Base-by-base conservation (phyloP, 441 rosid species). In the Arabidopsis hybrid region DNA sequence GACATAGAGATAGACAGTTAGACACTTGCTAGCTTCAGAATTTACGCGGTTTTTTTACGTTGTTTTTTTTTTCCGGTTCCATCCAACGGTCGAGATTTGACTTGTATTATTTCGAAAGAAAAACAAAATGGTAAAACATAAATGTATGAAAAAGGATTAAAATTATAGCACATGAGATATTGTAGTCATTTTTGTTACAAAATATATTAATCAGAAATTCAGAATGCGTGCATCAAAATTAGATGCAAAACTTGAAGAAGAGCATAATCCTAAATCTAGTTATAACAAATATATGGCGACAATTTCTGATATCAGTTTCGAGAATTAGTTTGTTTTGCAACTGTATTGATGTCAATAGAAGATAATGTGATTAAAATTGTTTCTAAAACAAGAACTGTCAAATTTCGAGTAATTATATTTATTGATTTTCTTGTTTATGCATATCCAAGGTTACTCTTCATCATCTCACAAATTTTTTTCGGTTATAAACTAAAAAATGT, bases 1-100 rank as follows among this genome's bases (percentile, higher is more conserved):
- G 26, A 18, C 36, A 12, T 34, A 49, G 18, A 29, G 38, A 9
- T 2, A 4, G 12, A 26, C 52, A 17, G 9, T 31, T 14, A 40
- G 26, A 21, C 26, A 21, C 29, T 52, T 13, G 8, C 18, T 11
- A 13, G 9, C 42, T 29, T 58, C 46, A 7, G 11, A 58, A 45
- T 45, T 69, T 45, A 31, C 34, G 45, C 65, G 14, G 21, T 29
- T 9, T 52, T 16, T 5, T 32, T 35, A 21, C 26, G 0, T 21
- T 21, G 26, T 21, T 21, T 21, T 21, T 43, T 32, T n/a, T 8
- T 2, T 8, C n/a, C 57, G 26, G 36, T 47, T 39, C 36, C 43
- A 73, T 65, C 60, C 61, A 74, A 50, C 78, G 67, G 72, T 74
- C 52, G 3, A 66, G 46, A 65, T 55, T 53, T 21, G 26, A 21